Evolutionary conservation across 306 rosid genomes (phyloP), one percentile per base, ranked within the genome.

Genomic region (Quercus berberidifolia): DNA sequence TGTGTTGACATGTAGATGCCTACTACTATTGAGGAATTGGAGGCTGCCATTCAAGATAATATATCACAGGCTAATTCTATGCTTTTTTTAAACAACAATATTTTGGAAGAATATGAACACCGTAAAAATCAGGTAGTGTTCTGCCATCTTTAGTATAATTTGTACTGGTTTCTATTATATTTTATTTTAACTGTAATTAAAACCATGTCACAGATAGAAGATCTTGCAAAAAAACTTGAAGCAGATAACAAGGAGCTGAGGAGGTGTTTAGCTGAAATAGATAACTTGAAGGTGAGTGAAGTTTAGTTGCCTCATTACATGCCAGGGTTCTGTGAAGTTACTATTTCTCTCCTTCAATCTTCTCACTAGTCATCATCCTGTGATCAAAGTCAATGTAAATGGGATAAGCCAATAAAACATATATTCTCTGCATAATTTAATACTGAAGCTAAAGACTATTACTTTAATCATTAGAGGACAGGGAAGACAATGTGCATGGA

Each of bases 11-110:
- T 84, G 59, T 80, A 95, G 99, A 95, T 95, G 98, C 97, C 99
- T 54, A 87, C 94, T 73, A 95, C 99, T 63, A 89, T 95, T 55
- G 99, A 92, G 84, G 99, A 95, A 69, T 78, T 95, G 86, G 89
- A 91, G 58, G 92, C 91, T 76, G 94, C 99, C 31, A 92, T 95
- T 81, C 95, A 92, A 78, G 96, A 91, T 71, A 88, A 90, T 64
- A 82, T 73, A 72, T 86, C 92, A 81, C 89, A 92, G 84, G 99
- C 98, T 52, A 88, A 88, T 88, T 87, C 97, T 78, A 92, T 95
- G 77, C 90, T 91, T 35, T 90, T 86, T 71, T 82, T 95, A 58
- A 95, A 92, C 83, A 86, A 80, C 75, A 92, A 92, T 68, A 85
- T 92, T 83, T 84, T 92, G 83, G 92, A 92, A 85, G 95, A 92